Conservation (phyloP, 306 rosid genomes). For the Purshia tridentata region DNA sequence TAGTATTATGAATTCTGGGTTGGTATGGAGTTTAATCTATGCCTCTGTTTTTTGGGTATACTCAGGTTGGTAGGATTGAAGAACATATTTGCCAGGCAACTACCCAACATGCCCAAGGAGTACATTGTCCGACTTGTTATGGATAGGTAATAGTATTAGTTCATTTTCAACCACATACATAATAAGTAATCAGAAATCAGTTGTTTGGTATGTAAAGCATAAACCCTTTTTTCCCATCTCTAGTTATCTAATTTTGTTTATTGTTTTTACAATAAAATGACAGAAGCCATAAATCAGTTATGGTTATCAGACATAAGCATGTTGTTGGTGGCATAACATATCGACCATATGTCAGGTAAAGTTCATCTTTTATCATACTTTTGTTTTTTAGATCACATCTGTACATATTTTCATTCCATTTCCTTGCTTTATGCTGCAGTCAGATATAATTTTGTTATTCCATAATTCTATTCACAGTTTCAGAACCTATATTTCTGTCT, state of each 20-base stretch:
- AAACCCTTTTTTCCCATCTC: too few relatives aligned
- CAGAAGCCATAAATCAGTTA: constrained; percentile 95
- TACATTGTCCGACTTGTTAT: constrained; percentile 96
- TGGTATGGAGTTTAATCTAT: constrained; percentile 24
- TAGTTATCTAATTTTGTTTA: not conserved
- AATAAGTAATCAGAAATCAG: not conserved
- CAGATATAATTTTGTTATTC: not conserved
- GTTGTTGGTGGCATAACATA: constrained; percentile 98
- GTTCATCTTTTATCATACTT: constrained; percentile 13
- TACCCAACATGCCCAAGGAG: constrained; percentile 99
- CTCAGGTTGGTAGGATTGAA: constrained; percentile 91
- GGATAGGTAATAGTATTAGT: constrained; percentile 68
- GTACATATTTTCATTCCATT: not conserved
- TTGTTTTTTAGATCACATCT: not conserved
- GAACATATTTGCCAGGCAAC: constrained; percentile 91
- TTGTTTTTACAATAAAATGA: constrained; percentile 30
- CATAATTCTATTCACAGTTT: not conserved
- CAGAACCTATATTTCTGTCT: not conserved
- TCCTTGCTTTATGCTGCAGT: not conserved
- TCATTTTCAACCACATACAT: not conserved
- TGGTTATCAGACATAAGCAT: constrained; percentile 78
- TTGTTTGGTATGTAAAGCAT: too few relatives aligned
- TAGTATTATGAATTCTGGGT: not conserved
- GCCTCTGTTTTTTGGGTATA: constrained; percentile 26
- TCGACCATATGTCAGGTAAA: constrained; percentile 87